These are phyloP conservation scores for Halophytophthora batemanensis DNA, from an alignment of 352 stramenopile species.

Conservation along the genomic window DNA sequence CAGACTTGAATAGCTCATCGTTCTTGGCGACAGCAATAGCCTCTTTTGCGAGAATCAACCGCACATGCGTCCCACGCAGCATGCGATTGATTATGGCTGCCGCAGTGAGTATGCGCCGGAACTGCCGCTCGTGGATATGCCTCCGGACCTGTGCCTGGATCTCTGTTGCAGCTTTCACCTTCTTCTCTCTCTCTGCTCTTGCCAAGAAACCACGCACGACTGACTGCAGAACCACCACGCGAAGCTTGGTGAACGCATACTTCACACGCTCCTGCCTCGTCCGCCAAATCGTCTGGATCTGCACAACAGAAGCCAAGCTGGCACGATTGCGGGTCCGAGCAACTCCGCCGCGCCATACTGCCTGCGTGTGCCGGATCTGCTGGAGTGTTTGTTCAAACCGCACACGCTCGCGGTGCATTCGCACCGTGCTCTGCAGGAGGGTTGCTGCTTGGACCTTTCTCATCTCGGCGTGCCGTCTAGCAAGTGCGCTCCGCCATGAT, in stretches of 20 bases:
- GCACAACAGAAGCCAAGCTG: slow-evolving; percentile 17
- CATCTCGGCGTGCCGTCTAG: slow-evolving; percentile 10
- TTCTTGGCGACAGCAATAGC: neutral
- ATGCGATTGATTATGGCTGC: slow-evolving; percentile 31
- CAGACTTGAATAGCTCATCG: neutral
- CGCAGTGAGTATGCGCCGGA: slow-evolving; percentile 10
- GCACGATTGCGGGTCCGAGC: slow-evolving; percentile 10
- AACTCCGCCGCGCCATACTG: slow-evolving; percentile 25
- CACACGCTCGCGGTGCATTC: slow-evolving; percentile 22
- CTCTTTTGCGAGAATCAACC: slow-evolving; percentile 1
- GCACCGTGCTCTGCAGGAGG: slow-evolving; percentile 23
- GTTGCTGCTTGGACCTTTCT: slow-evolving; percentile 21
- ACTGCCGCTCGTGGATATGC: slow-evolving; percentile 16
- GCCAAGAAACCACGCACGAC: slow-evolving; percentile 22
- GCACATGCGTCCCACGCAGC: slow-evolving; percentile 26
- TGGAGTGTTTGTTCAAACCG: slow-evolving; percentile 15
- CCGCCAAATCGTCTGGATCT: slow-evolving; percentile 31
- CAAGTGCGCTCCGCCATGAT: slow-evolving; percentile 19
- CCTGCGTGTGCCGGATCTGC: slow-evolving; percentile 24
- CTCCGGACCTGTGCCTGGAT: slow-evolving; percentile 32
- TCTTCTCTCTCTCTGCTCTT: slow-evolving; percentile 9
- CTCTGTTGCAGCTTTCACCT: slow-evolving; percentile 14
- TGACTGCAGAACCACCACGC: slow-evolving; percentile 30
- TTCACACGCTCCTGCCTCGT: slow-evolving; percentile 24
- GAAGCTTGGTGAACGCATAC: slow-evolving; percentile 27